Conservation (phyloP, 2,329 filamentous ascomycete genomes). For the Epichloe gansuensis region DNA sequence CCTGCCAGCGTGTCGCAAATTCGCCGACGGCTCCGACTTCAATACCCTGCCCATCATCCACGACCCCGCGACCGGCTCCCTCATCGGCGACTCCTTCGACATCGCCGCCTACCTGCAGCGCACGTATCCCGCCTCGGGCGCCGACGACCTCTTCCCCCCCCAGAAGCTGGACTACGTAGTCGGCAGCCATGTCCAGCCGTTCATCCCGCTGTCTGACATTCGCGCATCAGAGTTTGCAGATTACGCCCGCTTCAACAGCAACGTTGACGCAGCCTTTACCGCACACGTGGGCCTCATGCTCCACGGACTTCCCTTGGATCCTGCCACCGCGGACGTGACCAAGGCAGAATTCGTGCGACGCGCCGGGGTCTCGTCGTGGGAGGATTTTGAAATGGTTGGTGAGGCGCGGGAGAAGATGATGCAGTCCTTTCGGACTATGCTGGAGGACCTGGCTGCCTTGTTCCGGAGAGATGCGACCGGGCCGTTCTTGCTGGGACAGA, state of each 20-base stretch:
- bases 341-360: conserved; percentile 37
- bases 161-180: conserved; percentile 28
- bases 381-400: conserved; percentile 25
- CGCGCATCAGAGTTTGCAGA: conserved; percentile 13
- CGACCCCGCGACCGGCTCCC: conserved; percentile 26
- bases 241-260: conserved; percentile 32
- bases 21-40: conserved; percentile 43
- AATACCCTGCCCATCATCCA: conserved; percentile 46
- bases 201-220: conserved; percentile 26
- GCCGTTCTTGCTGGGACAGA: conserved; percentile 34
- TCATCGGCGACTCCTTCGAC: conserved; percentile 51
- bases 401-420: conserved; percentile 27
- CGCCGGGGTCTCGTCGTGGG: conserved; percentile 30
- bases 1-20: conserved; percentile 37
- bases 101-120: conserved; percentile 48
- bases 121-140: conserved; percentile 27
- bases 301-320: conserved; percentile 36
- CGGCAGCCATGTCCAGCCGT: conserved; percentile 8
- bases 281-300: conserved; percentile 27
- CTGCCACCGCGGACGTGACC: conserved; percentile 27
- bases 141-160: conserved; percentile 37
- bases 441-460: conserved; percentile 29
- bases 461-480: conserved; percentile 27
- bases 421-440: conserved; percentile 24
- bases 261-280: conserved; percentile 42